Conservation (phyloP, 305 asterid species). For the Euphrasia arctica region DNA sequence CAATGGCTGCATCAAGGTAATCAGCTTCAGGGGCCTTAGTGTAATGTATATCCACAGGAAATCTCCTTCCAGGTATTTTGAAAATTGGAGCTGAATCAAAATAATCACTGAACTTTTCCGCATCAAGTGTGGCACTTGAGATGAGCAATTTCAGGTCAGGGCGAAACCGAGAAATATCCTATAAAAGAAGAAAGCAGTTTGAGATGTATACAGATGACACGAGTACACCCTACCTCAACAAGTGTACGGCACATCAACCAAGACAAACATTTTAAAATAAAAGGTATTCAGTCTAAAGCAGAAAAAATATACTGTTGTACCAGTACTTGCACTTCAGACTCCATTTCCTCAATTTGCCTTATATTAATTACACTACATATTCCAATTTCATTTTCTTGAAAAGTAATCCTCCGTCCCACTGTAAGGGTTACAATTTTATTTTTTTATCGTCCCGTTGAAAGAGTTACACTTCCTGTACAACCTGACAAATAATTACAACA, state of each 20-base stretch:
- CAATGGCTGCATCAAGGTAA: conserved; percentile 89
- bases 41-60: conserved; percentile 86
- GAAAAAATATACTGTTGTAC: not conserved
- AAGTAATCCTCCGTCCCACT: not conserved
- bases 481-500: too few relatives aligned
- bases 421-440: too few relatives aligned
- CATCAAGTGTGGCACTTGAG: conserved; percentile 95
- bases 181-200: conserved; percentile 21
- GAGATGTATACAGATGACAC: conserved; percentile 13
- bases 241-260: not conserved
- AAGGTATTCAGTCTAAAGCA: not conserved
- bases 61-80: conserved; percentile 92
- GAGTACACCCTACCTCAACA: not conserved
- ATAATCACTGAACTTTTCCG: conserved; percentile 90
- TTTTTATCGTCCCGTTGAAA: too few relatives aligned
- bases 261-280: not conserved
- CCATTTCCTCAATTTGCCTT: not conserved
- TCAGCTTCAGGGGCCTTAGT: conserved; percentile 96
- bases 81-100: conserved; percentile 95
- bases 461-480: too few relatives aligned
- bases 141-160: conserved; percentile 88
- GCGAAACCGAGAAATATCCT: conserved; percentile 83
- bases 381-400: not conserved
- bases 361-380: not conserved
- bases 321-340: not conserved